Evolutionary conservation across 257 asterid genomes (phyloP).

Genomic region (Nicotiana tomentosiformis): DNA sequence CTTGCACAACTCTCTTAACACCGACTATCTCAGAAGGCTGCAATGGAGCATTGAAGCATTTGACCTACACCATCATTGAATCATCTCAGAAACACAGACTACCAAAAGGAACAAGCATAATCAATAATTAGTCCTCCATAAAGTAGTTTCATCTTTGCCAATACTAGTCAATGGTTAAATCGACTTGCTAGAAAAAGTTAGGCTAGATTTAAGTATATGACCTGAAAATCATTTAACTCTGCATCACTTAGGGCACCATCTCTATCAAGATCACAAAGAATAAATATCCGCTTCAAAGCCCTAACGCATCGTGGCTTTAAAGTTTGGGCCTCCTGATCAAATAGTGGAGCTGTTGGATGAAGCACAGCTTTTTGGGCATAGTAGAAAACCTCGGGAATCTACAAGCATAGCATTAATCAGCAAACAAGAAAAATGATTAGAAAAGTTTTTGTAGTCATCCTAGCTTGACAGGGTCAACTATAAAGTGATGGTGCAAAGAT

Average conservation of each 20-base stretch:
- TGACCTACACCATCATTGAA: conserved; percentile 48
- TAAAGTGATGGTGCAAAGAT: background rate
- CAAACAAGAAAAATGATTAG: background rate
- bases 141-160: background rate
- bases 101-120: background rate
- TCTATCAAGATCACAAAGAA: conserved; percentile 87
- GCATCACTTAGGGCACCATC: conserved; percentile 98
- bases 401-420: conserved; percentile 19
- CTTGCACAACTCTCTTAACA: conserved; percentile 95
- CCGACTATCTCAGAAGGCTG: conserved; percentile 92
- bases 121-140: background rate
- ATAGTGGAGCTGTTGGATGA: conserved; percentile 95
- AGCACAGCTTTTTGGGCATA: conserved; percentile 96
- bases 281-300: conserved; percentile 90
- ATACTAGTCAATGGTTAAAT: background rate
- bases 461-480: background rate
- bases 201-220: conserved; percentile 14
- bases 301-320: conserved; percentile 86
- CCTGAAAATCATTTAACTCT: conserved; percentile 96
- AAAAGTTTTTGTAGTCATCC: background rate
- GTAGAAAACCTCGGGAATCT: conserved; percentile 88
- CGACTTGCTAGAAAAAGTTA: background rate
- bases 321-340: conserved; percentile 93
- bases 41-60: conserved; percentile 91
- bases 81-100: background rate